A percentile compares a stretch with the other conserved stretches of the same genome.
Conservation (phyloP, 345 rosid species). For the Cardiospermum halicacabum region DNA sequence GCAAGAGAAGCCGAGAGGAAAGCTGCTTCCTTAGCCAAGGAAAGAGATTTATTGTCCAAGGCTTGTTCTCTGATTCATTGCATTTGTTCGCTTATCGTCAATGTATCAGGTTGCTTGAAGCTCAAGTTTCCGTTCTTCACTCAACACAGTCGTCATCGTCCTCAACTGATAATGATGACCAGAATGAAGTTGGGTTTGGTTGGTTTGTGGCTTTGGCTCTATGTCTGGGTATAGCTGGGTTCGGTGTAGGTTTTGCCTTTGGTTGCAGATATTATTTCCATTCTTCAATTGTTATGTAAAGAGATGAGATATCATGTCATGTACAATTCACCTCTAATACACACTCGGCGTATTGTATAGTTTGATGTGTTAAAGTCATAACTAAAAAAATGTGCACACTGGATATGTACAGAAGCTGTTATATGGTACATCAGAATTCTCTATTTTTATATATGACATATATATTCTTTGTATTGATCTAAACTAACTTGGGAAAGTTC, state of each 20-base stretch:
- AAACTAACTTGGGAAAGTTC: no score
- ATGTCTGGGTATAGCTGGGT: conserved; percentile 47
- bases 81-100: conserved; percentile 36
- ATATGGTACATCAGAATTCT: no score
- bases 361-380: no score
- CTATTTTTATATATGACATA: no score
- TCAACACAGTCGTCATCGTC: no score
- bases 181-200: conserved; percentile 6
- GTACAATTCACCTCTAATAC: no score
- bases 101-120: conserved; percentile 50
- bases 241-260: conserved; percentile 38
- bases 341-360: no score
- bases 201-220: conserved; percentile 37
- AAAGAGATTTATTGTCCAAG: conserved; percentile 31
- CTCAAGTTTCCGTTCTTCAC: conserved; percentile 31
- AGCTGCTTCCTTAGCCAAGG: conserved; percentile 31
- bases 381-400: no score
- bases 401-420: no score
- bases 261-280: conserved; percentile 24
- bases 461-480: no score
- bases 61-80: conserved; percentile 41
- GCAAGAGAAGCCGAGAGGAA: conserved; percentile 66
- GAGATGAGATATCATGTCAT: no score
- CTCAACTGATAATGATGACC: conserved; percentile 7
- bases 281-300: no score